phyloP scores from a whole-genome alignment of 164 flowering plant species.

The Chloranthus sessilifolius region DNA sequence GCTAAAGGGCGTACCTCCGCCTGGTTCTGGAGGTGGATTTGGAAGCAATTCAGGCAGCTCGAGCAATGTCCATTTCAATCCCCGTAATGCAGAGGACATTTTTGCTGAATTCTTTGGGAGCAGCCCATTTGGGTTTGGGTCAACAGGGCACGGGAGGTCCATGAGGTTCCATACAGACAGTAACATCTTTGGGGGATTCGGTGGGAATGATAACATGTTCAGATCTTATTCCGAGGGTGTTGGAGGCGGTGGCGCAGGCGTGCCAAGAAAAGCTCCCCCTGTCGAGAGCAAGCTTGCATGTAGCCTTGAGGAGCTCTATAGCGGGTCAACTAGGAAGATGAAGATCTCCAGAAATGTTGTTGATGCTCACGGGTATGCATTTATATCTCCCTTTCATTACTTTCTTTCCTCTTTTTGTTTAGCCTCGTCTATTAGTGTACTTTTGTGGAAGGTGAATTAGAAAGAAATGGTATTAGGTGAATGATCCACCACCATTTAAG shows the following conservation, averaged over 20 bases:
- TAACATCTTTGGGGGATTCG: slow-evolving; percentile 23
- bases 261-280: slow-evolving; percentile 37
- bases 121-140: slow-evolving; percentile 41
- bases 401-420: no score
- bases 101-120: slow-evolving; percentile 54
- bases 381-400: background rate
- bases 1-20: slow-evolving; percentile 46
- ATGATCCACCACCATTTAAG: no score
- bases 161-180: slow-evolving; percentile 23
- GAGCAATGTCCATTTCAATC: slow-evolving; percentile 35
- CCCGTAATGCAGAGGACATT: slow-evolving; percentile 52
- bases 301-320: slow-evolving; percentile 55
- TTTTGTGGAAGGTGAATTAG: no score
- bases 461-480: no score
- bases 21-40: slow-evolving; percentile 21
- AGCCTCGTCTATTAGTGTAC: background rate
- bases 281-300: slow-evolving; percentile 51
- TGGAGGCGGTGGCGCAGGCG: slow-evolving; percentile 9
- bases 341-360: slow-evolving; percentile 49
- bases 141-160: slow-evolving; percentile 24
- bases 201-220: slow-evolving; percentile 18
- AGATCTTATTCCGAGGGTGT: slow-evolving; percentile 20
- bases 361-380: slow-evolving; percentile 25
- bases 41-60: slow-evolving; percentile 24
- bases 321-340: slow-evolving; percentile 66